A percentile compares a stretch with the other conserved stretches of the same genome.
Evolutionary conservation across 257 asterid species (phyloP).

Genomic region (Echium plantagineum): DNA sequence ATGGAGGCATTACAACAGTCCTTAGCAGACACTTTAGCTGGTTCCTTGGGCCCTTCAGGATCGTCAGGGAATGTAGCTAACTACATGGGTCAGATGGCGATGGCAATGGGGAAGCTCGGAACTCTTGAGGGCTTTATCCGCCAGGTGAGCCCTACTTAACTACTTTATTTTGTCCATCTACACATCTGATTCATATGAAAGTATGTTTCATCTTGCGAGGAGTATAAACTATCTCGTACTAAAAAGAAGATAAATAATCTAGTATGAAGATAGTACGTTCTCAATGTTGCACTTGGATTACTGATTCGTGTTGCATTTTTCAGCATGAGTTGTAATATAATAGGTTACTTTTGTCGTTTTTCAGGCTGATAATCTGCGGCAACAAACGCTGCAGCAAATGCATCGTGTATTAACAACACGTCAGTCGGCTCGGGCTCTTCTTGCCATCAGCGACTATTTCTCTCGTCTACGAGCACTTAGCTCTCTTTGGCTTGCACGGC

Average conservation of each 20-base stretch:
- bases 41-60: conserved; percentile 70
- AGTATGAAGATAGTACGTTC: too few species aligned
- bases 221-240: background rate
- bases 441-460: conserved; percentile 42
- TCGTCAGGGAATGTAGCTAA: conserved; percentile 84
- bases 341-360: background rate
- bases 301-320: background rate
- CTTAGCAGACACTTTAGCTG: conserved; percentile 79
- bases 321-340: background rate
- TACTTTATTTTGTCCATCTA: background rate
- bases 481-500: conserved; percentile 55
- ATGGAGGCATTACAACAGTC: conserved; percentile 97
- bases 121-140: conserved; percentile 92
- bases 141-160: conserved; percentile 38
- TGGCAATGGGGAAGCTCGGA: conserved; percentile 94
- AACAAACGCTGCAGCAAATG: conserved; percentile 42
- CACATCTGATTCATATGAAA: background rate
- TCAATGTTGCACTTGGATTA: background rate
- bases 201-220: background rate
- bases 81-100: conserved; percentile 98
- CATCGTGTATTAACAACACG: conserved; percentile 43
- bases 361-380: conserved; percentile 51
- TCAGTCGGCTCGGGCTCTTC: conserved; percentile 54
- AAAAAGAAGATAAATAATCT: too few species aligned
- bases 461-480: conserved; percentile 55